These are phyloP conservation scores for Podospora anserina DNA, from an alignment of 495 filamentous ascomycete genomes.

Conservation along the genomic window DNA sequence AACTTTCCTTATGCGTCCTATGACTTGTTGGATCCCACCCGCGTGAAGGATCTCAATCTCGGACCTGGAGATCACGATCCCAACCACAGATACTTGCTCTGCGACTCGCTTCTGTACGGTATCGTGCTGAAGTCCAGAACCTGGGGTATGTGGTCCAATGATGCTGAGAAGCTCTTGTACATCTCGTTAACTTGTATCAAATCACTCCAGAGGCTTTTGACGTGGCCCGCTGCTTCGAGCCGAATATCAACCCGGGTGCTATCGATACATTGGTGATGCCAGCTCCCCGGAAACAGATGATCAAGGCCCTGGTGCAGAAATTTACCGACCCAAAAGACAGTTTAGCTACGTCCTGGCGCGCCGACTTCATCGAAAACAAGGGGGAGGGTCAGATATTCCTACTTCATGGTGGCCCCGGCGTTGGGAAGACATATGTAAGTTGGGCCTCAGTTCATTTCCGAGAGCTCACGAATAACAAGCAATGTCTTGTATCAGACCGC, in stretches of 20 bases:
- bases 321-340: not conserved
- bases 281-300: not conserved
- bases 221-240: not conserved
- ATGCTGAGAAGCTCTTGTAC: too few species aligned
- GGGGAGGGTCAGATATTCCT: conserved; percentile 47
- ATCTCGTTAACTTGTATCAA: too few species aligned
- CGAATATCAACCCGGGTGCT: not conserved
- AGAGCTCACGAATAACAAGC: too few species aligned
- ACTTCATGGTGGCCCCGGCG: conserved; percentile 47
- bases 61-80: not conserved
- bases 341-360: conserved; percentile 16
- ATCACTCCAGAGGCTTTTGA: not conserved
- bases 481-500: too few species aligned
- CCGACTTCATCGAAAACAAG: conserved; percentile 40
- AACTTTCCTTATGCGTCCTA: too few species aligned
- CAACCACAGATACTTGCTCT: not conserved
- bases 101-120: not conserved
- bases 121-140: not conserved
- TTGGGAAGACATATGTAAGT: conserved; percentile 42
- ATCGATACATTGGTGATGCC: not conserved
- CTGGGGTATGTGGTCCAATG: not conserved
- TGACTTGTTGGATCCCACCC: too few species aligned
- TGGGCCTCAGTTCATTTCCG: too few species aligned
- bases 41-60: too few species aligned
- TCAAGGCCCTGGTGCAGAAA: not conserved